Evolutionary conservation across 2,329 filamentous ascomycete genomes (phyloP).

Genomic region (Pseudogymnoascus sp.): DNA sequence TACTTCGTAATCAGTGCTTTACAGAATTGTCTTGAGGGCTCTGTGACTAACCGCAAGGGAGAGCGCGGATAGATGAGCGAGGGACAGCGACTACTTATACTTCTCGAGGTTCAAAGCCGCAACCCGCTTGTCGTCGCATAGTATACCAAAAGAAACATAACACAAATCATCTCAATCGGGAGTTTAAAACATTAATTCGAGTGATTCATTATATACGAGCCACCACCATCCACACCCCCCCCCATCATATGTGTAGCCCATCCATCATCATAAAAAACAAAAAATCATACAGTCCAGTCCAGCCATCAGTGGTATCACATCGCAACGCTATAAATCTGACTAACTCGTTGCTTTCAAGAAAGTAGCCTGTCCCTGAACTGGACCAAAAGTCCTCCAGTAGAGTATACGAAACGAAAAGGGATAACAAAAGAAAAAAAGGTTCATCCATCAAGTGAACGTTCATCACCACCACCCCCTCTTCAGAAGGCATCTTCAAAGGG

Average conservation of each 20-base stretch:
- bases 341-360: not conserved
- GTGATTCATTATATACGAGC: constrained; percentile 6
- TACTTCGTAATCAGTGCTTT: too few relatives aligned
- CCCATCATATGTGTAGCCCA: not conserved
- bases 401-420: not conserved
- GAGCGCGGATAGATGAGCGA: too few relatives aligned
- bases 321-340: constrained; percentile 7
- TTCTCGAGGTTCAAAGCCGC: too few relatives aligned
- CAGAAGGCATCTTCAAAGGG: constrained; percentile 78
- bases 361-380: constrained; percentile 5
- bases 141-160: not conserved
- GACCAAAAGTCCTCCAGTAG: not conserved
- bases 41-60: too few relatives aligned
- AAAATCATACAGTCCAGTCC: constrained; percentile 5
- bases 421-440: not conserved
- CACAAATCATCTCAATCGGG: not conserved
- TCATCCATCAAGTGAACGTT: not conserved
- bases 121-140: too few relatives aligned
- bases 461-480: constrained; percentile 13
- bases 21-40: too few relatives aligned
- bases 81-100: too few relatives aligned
- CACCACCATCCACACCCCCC: not conserved
- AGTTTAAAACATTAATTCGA: not conserved
- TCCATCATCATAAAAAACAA: not conserved
- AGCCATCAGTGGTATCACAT: constrained; percentile 8